These are phyloP conservation scores for Porphyra umbilicalis DNA, from an alignment of 31 red algal species.

Conservation along the genomic window DNA sequence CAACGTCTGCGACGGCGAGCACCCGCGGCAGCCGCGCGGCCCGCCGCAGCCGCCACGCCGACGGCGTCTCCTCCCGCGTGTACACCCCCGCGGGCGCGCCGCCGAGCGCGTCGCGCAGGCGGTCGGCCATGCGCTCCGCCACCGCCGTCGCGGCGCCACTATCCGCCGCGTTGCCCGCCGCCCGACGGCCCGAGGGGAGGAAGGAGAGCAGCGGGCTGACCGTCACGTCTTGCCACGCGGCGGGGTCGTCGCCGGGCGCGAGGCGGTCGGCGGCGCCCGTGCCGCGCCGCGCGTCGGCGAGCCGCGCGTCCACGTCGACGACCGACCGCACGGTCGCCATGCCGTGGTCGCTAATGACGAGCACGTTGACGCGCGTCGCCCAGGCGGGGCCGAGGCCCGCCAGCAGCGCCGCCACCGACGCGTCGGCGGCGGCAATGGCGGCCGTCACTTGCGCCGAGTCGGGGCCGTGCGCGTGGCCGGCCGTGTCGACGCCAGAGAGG, in stretches of 20 bases:
- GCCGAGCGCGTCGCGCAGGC: too few relatives aligned
- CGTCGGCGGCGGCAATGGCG: slow-evolving; percentile 41
- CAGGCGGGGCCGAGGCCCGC: slow-evolving; percentile 8
- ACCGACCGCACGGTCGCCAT: slow-evolving; percentile 45
- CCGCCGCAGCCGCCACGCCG: too few relatives aligned
- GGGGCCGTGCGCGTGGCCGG: slow-evolving; percentile 59
- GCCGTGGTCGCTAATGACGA: slow-evolving; percentile 81
- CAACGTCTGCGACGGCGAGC: slow-evolving; percentile 33
- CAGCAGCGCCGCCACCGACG: slow-evolving; percentile 17
- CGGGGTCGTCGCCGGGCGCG: slow-evolving; percentile 22
- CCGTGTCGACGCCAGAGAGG: slow-evolving; percentile 49
- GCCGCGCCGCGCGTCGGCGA: slow-evolving; percentile 29
- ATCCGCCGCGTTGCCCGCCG: too few relatives aligned
- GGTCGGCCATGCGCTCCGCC: too few relatives aligned
- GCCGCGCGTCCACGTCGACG: slow-evolving; percentile 14
- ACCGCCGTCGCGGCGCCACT: too few relatives aligned
- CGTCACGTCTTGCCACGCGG: slow-evolving; percentile 23
- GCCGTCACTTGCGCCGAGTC: slow-evolving; percentile 30
- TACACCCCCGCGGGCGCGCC: too few relatives aligned
- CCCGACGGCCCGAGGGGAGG: too few relatives aligned
- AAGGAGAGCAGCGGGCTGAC: too few relatives aligned
- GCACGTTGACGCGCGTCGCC: slow-evolving; percentile 18
- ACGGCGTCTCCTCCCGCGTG: too few relatives aligned
- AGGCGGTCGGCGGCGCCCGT: slow-evolving; percentile 15
- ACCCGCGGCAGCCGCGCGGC: slow-evolving; percentile 26